Evolutionary conservation across 805 yeast species (phyloP), one percentile per base, ranked within the genome.

Genomic region (Kuraishia capsulata): DNA sequence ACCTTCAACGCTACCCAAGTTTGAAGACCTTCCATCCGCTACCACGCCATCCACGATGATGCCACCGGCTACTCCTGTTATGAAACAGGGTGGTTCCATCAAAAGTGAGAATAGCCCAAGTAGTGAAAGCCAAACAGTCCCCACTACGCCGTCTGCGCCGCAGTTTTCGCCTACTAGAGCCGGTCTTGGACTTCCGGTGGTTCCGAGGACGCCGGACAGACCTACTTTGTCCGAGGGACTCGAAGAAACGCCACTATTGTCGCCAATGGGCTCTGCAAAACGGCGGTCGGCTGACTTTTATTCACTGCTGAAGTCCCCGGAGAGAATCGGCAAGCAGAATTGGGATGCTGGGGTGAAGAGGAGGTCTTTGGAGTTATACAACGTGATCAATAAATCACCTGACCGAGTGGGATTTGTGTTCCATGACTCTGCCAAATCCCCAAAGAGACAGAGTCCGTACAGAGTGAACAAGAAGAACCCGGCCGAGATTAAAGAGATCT

Each of bases 251-350:
- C 64, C 63, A 2, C 44, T 60, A 34, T 38, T 52, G 28, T 59
- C 65, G 2, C 64, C 65, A 2, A n/a, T n/a, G n/a, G 59, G 62
- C 3, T 51, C 56, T 20, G 39, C 29, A 4, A 59, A 57, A 39
- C 44, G 64, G 17, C 49, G 50, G 17, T 51, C 57, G 30, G 54
- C 57, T 2, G 66, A 61, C 43, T 58, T 61, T 30, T 61, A 61
- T 44, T 45, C 54, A 23, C 45, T 61, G 16, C 44, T 61, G 17
- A 59, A 56, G 42, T 57, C 65, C 3, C 66, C 66, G 4, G 64
- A 59, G 19, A 24, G 49, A 38, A 24, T 20, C 17, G 26, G 25
- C 23, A 30, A 52, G 36, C 42, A 28, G 33, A 44, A 44, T 40
- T 10, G 21, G 34, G 13, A 30, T 32, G 13, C 21, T 13, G 51